These are phyloP conservation scores for Diplodia mutila DNA, from an alignment of 2,329 filamentous ascomycete genomes.

Conservation along the genomic window DNA sequence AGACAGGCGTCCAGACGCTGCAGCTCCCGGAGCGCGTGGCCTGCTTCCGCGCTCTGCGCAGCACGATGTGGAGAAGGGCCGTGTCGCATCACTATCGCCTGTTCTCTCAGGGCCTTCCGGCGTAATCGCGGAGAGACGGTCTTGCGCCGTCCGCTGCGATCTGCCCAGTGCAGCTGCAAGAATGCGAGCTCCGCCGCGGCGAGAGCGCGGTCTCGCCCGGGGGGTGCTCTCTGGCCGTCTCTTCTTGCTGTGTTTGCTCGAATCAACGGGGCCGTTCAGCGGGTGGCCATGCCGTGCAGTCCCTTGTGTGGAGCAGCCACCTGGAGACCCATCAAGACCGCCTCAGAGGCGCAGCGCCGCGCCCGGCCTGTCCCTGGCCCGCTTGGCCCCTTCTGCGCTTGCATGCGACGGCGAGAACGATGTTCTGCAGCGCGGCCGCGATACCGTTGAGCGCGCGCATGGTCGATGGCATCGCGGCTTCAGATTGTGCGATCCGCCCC, in stretches of 20 bases:
- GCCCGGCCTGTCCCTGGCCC: not conserved
- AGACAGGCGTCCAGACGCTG: slow-evolving; percentile 2
- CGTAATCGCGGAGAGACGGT: slow-evolving; percentile 26
- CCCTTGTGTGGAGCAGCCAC: slow-evolving; percentile 24
- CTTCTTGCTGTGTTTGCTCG: slow-evolving; percentile 12
- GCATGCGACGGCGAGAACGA: slow-evolving; percentile 15
- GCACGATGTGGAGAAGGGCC: slow-evolving; percentile 22
- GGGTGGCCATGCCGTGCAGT: slow-evolving; percentile 22
- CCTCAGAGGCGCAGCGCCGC: slow-evolving; percentile 21
- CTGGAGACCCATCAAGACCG: slow-evolving; percentile 22
- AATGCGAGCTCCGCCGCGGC: slow-evolving; percentile 23
- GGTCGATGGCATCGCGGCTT: slow-evolving; percentile 17
- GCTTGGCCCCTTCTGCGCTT: not conserved
- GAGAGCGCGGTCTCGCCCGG: slow-evolving; percentile 17
- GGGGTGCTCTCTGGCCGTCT: slow-evolving; percentile 7
- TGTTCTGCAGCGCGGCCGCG: slow-evolving; percentile 10
- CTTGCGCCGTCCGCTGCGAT: slow-evolving; percentile 24
- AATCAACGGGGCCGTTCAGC: slow-evolving; percentile 13
- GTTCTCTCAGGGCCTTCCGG: slow-evolving; percentile 21
- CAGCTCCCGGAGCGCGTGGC: slow-evolving; percentile 6
- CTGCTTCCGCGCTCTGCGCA: slow-evolving; percentile 18
- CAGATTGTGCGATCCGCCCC: slow-evolving; percentile 25
- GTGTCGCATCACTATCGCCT: slow-evolving; percentile 26
- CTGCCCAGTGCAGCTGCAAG: slow-evolving; percentile 27
- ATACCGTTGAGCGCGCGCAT: slow-evolving; percentile 13